Evolutionary conservation across 805 yeast genomes (phyloP), one percentile per base, ranked within the genome.

Genomic region (Grigorovia transvaalensis): DNA sequence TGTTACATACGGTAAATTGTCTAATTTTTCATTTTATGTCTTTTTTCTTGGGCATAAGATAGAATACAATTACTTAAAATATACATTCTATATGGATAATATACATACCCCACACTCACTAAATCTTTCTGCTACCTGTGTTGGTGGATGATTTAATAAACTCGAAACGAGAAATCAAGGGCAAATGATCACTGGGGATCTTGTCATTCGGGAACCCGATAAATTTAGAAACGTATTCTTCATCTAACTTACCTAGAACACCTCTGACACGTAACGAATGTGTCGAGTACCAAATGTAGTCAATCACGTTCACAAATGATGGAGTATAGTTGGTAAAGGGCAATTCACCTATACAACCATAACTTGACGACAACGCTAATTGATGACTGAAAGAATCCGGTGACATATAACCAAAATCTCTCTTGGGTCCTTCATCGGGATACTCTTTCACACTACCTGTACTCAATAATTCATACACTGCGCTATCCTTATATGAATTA

Each of bases 241-340:
- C 75, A 65, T 91, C 97, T 45, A 90, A 80, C 59, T 81, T 80
- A 29, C 96, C 98, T 51, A 91, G 72, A 60, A 93, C 71, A 9
- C 96, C 97, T 59, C 82, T 82, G 9, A 93, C 96, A 52, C 83
- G 79, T 55, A 93, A 73, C n/a, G 81, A 74, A 13, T 82, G 75
- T 9, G 96, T 85, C 2, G 96, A 81, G 69, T 86, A 89, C 96
- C 98, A 95, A 53, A 93, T 83, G 66, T 93, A 93, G 71, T 93
- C 99, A 70, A 93, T 88, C 44, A 84, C 90, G 62, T 88, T 89
- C 1, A 95, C 88, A 70, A 93, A 93, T 40, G 85, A 81, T 29
- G 99, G 99, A 0, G 98, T 84, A 69, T 83, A 84, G 69, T 93
- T 93, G 7, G 99, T 91, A 67, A 91, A 91, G 46, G 96, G 95